Base-by-base conservation (phyloP, 352 stramenopile species). In the Globisporangium irregulare region DNA sequence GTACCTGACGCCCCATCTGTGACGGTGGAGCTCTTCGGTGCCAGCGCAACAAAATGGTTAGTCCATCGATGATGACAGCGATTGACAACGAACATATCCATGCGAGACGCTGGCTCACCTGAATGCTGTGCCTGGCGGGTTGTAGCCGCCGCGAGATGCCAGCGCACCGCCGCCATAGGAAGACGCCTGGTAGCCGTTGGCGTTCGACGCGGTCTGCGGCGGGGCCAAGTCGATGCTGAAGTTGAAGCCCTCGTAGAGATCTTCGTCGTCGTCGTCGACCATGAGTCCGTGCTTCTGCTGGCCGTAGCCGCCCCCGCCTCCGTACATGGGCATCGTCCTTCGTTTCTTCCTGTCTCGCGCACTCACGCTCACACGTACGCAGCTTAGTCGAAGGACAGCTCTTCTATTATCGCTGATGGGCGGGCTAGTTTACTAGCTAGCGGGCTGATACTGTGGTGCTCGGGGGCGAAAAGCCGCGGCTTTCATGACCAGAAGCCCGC, bases 221-320 rank as follows among this genome's bases (percentile, higher is more conserved):
- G 85, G 85, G 2, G 84, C 85, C 27, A 92, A 77, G 56, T 95
- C 81, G 70, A 95, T 94, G 62, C 79, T 90, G 66, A 94, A 95
- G 80, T 96, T 94, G 73, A 95, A 97, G n/a, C 86, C 89, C 65
- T 94, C 88, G 73, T 97, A 97, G 59, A 97, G 73, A 64, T 97
- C 90, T 60, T 95, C 89, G 32, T 97, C 84, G 4, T 91, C 83
- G 46, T 92, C 85, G 32, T 91, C 82, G 55, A 82, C 74, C 64
- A 93, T 78, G 53, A 90, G 80, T 2, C 71, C 79, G 58, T 85
- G 75, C 72, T 87, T 87, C 25, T 77, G 71, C 68, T 87, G 77
- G 51, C 79, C 75, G 59, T 87, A 90, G 78, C 79, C 79, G 14
- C 74, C 71, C 4, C 77, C 77, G 6, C 67, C 68, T 41, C 71